Conservation (phyloP, 176 grass and related monocot genomes). For the Saccharum spontaneum region DNA sequence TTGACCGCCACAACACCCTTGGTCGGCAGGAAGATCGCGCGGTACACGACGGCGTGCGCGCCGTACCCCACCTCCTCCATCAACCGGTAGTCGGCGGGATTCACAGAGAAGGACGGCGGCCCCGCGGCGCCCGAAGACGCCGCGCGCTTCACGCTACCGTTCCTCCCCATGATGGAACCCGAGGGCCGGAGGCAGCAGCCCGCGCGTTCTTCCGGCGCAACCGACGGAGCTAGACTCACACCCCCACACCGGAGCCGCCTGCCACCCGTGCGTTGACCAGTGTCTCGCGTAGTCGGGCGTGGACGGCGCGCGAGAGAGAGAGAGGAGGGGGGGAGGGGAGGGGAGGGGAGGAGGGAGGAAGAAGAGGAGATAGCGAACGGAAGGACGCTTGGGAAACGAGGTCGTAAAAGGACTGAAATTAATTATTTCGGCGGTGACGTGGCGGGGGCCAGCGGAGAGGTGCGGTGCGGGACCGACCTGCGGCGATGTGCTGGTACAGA, state of each 20-base stretch:
- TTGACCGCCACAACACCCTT: slow-evolving; percentile 85
- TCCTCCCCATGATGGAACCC: slow-evolving; percentile 42
- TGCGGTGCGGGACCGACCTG: slow-evolving; percentile 8
- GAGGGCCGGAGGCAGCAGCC: neutral
- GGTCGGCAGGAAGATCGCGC: slow-evolving; percentile 69
- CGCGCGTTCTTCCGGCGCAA: neutral
- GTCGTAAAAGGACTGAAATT: slow-evolving; percentile 40
- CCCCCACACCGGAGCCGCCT: neutral
- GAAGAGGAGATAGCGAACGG: slow-evolving; percentile 50
- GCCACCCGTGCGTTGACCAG: slow-evolving; percentile 34
- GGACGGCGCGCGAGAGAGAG: slow-evolving; percentile 6
- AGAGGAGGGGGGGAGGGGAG: neutral
- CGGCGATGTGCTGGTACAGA: slow-evolving; percentile 21
- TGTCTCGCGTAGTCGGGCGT: slow-evolving; percentile 30
- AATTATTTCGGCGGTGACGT: slow-evolving; percentile 63
- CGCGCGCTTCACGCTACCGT: slow-evolving; percentile 23
- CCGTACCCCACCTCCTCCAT: slow-evolving; percentile 91
- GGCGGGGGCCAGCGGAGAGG: slow-evolving; percentile 37
- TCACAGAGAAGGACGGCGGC: slow-evolving; percentile 60
- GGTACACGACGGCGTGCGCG: slow-evolving; percentile 89
- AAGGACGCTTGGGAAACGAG: slow-evolving; percentile 49
- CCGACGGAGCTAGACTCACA: neutral
- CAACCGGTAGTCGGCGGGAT: slow-evolving; percentile 60
- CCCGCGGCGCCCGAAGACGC: slow-evolving; percentile 10
- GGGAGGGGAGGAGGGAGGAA: neutral